These are phyloP conservation scores for Sonneratia alba DNA, from an alignment of 345 rosid species.

Conservation along the genomic window DNA sequence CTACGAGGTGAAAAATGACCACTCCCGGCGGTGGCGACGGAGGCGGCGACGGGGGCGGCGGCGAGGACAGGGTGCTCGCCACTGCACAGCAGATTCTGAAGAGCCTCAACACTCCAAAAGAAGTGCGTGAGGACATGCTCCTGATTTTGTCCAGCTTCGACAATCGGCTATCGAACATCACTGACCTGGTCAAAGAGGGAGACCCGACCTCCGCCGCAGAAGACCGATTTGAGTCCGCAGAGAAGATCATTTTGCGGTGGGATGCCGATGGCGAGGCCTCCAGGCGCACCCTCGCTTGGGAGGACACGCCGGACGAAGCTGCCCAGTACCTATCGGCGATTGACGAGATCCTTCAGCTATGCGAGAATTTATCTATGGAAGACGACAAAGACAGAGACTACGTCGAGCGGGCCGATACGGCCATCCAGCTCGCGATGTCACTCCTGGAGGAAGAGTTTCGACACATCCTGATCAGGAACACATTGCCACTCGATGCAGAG, in stretches of 20 bases:
- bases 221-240: slow-evolving; percentile 53
- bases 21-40: neutral
- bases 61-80: slow-evolving; percentile 89
- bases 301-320: slow-evolving; percentile 60
- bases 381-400: slow-evolving; percentile 26
- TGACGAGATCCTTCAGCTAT: slow-evolving; percentile 56
- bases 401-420: slow-evolving; percentile 74
- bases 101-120: slow-evolving; percentile 79
- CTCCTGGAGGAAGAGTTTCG: slow-evolving; percentile 87
- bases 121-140: slow-evolving; percentile 91
- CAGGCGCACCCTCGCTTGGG: slow-evolving; percentile 35
- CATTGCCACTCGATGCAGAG: slow-evolving; percentile 74
- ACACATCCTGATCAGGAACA: slow-evolving; percentile 59
- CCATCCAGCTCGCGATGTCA: slow-evolving; percentile 87
- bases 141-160: slow-evolving; percentile 90
- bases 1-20: neutral
- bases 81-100: slow-evolving; percentile 96
- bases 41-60: slow-evolving; percentile 8
- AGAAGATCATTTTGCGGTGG: slow-evolving; percentile 54
- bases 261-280: slow-evolving; percentile 28
- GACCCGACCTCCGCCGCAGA: slow-evolving; percentile 15
- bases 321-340: slow-evolving; percentile 59
- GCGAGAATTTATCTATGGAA: slow-evolving; percentile 38
- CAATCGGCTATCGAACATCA: slow-evolving; percentile 80
- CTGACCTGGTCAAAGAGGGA: slow-evolving; percentile 41